A percentile compares a stretch with the other conserved stretches of the same genome.
Conservation (phyloP, 2,329 filamentous ascomycete genomes). For the Pleomassaria siparia region DNA sequence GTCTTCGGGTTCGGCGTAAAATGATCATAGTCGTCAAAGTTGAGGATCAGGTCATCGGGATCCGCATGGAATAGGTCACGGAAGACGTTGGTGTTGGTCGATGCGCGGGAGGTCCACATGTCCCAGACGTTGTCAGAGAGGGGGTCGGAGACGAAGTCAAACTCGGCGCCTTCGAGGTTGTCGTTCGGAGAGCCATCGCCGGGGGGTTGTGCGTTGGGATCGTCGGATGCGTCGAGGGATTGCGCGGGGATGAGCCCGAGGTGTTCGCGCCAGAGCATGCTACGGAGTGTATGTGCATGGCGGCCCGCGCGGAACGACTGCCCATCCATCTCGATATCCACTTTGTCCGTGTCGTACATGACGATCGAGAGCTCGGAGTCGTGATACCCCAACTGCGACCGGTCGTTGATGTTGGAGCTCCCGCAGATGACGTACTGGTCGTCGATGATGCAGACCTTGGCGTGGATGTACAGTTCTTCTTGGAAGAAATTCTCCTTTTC, state of each 20-base stretch:
- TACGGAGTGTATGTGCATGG: conserved; percentile 77
- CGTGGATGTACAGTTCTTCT: conserved; percentile 94
- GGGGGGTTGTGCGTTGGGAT: conserved; percentile 77
- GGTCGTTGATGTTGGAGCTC: conserved; percentile 89
- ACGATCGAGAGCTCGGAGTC: conserved; percentile 90
- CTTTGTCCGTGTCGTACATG: conserved; percentile 75
- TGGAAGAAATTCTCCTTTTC: conserved; percentile 91
- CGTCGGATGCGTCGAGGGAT: conserved; percentile 62
- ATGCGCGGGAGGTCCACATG: conserved; percentile 69
- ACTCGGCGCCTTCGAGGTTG: conserved; percentile 69
- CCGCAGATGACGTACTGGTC: conserved; percentile 84
- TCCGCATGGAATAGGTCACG: conserved; percentile 83
- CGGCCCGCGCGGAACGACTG: conserved; percentile 74
- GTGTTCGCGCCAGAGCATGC: conserved; percentile 88
- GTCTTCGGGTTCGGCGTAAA: conserved; percentile 62
- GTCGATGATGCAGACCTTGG: conserved; percentile 86
- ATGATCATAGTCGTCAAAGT: conserved; percentile 83
- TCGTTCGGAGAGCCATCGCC: conserved; percentile 68
- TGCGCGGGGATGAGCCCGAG: conserved; percentile 79
- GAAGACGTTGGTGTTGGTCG: conserved; percentile 73
- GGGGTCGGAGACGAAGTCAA: conserved; percentile 63
- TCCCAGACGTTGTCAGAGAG: conserved; percentile 60
- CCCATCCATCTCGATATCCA: conserved; percentile 78
- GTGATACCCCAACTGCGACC: conserved; percentile 82
- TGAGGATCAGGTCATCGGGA: conserved; percentile 86